Percentiles rank a stretch among this genome's conserved stretches.
Evolutionary conservation across 1,139 yeast genomes (phyloP).

Genomic region (Taiozyma sp.): DNA sequence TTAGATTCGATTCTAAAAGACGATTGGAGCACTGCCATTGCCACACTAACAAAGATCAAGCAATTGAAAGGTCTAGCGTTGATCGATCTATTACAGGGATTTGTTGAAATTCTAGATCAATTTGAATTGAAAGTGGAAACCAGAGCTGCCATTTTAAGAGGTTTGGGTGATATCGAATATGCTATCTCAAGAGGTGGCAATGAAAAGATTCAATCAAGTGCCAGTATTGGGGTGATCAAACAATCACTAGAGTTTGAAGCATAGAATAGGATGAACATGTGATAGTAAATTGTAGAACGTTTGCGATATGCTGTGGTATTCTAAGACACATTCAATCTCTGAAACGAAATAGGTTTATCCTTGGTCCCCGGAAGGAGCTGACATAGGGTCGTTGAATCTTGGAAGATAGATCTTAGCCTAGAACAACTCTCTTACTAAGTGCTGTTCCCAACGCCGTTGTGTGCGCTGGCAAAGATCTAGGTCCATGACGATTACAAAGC

Average conservation of each 20-base stretch:
- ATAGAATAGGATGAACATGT: background rate
- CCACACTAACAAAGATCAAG: slow-evolving; percentile 61
- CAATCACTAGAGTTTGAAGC: slow-evolving; percentile 33
- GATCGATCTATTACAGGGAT: slow-evolving; percentile 76
- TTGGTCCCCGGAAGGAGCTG: too few species aligned
- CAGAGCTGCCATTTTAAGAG: slow-evolving; percentile 58
- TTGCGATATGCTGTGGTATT: too few species aligned
- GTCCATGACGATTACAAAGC: background rate
- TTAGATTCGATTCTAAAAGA: slow-evolving; percentile 74
- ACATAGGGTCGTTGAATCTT: too few species aligned
- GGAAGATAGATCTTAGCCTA: too few species aligned
- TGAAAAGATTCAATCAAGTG: slow-evolving; percentile 86
- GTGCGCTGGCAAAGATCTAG: background rate
- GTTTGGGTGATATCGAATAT: slow-evolving; percentile 84
- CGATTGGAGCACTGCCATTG: slow-evolving; percentile 80
- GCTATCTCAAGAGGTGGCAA: slow-evolving; percentile 90
- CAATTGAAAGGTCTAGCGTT: slow-evolving; percentile 80
- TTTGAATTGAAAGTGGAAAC: slow-evolving; percentile 63
- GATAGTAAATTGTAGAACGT: background rate
- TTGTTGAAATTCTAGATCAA: slow-evolving; percentile 61
- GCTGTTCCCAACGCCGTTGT: too few species aligned
- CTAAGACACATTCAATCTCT: too few species aligned
- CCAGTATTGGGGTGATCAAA: slow-evolving; percentile 85
- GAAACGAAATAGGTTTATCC: too few species aligned
- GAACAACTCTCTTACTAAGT: too few species aligned